Evolutionary conservation across 345 rosid species (phyloP), one percentile per base, ranked within the genome.

Genomic region (Bretschneidera sinensis): DNA sequence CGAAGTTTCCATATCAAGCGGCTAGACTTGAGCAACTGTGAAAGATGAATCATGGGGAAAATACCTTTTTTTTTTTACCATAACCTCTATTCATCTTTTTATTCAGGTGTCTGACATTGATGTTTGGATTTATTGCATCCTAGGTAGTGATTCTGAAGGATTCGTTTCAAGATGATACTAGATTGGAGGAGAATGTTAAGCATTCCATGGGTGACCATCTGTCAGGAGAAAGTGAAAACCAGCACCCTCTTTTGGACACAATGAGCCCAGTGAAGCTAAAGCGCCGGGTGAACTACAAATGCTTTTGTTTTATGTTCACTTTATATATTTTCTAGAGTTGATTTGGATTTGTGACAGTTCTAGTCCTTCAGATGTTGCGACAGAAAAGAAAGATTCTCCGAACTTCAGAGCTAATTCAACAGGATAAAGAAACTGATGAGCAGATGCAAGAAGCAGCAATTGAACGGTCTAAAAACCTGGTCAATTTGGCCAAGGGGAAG

Each of bases 191-290:
- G 67, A 71, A 28, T 53, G 66, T 45, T 53, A 74, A 61, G 50
- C 51, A 45, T 66, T 67, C 73, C 45, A 33, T 51, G 59, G 60
- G 47, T 58, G 66, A 73, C 60, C 69, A 57, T 62, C 70, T 19
- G 59, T 61, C 63, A 53, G 79, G 24, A 63, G 76, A 67, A 71
- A 69, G 50, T 59, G 69, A 64, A 52, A 71, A 21, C 62, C 72
- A 69, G 55, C 49, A 66, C 66, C 67, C 60, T 65, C 75, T 1
- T 3, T 53, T 50, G 54, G 62, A 79, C 33, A 58, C 78, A 59
- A 59, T 78, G 69, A 82, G 63, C 81, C 97, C 99, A 54, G 94
- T 82, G 53, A 91, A 79, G 84, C 91, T 79, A 64, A 80, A 79
- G 76, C 96, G 99, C 71, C 72, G 55, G 88, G 99, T 95, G 71